phyloP scores from a whole-genome alignment of 768 basidiomycete species.

The Mycena galopus region DNA sequence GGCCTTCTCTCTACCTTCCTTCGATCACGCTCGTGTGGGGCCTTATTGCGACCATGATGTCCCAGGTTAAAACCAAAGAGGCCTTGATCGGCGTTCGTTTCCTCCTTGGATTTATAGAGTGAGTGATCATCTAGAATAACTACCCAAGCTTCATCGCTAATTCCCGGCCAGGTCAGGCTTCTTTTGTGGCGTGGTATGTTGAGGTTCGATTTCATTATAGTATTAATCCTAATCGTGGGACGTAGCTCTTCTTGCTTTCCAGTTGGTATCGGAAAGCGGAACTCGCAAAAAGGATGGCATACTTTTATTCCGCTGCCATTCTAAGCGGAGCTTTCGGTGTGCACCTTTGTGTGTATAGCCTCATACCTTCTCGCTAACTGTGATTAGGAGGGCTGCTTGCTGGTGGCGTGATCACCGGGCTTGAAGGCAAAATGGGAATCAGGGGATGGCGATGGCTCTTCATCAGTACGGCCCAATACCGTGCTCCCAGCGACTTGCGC shows the following conservation, averaged over 20 bases:
- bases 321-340: constrained; percentile 32
- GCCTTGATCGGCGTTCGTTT: constrained; percentile 29
- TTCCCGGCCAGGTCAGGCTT: constrained; percentile 27
- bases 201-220: constrained; percentile 10
- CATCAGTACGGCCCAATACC: constrained; percentile 26
- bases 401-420: constrained; percentile 31
- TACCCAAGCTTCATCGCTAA: constrained; percentile 23
- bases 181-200: constrained; percentile 31
- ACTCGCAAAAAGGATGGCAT: constrained; percentile 31
- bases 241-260: constrained; percentile 31
- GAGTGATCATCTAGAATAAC: constrained; percentile 23
- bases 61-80: constrained; percentile 31
- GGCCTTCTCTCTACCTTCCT: constrained; percentile 31
- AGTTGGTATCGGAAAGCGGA: constrained; percentile 33
- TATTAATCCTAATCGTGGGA: constrained; percentile 19
- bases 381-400: constrained; percentile 28
- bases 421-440: constrained; percentile 32
- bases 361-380: constrained; percentile 11
- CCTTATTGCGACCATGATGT: constrained; percentile 28
- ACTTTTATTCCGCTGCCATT: constrained; percentile 31
- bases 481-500: constrained; percentile 16
- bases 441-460: constrained; percentile 33
- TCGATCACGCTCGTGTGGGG: constrained; percentile 30
- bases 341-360: constrained; percentile 14
- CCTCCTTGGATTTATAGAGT: constrained; percentile 30